These are phyloP conservation scores for Colletotrichum destructivum DNA, from an alignment of 2,329 filamentous ascomycete genomes.

Conservation along the genomic window DNA sequence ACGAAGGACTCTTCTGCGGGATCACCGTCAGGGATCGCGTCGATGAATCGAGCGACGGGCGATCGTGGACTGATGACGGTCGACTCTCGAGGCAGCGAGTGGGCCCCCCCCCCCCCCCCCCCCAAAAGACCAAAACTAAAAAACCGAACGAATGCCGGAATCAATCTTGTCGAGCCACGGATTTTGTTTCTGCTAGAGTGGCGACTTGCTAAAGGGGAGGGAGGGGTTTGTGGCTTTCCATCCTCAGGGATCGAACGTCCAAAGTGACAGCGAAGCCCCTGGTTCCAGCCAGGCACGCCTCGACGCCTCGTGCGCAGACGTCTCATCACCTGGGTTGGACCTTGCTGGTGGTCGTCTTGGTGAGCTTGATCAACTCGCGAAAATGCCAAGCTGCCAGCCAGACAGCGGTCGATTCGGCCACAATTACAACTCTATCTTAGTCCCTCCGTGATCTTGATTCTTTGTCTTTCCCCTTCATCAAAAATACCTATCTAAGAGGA, in stretches of 20 bases:
- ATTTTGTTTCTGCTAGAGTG: neutral
- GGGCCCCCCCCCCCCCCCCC: neutral
- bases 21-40: constrained; percentile 36
- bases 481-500: too few relatives aligned
- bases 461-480: too few relatives aligned
- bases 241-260: neutral
- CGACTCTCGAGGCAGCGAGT: neutral
- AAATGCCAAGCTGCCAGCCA: neutral
- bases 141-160: neutral
- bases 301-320: constrained; percentile 29
- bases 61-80: constrained; percentile 33
- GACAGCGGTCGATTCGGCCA: neutral
- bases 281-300: constrained; percentile 27
- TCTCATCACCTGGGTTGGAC: constrained; percentile 16
- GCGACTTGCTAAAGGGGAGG: neutral
- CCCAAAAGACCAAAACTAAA: neutral
- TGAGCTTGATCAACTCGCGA: neutral
- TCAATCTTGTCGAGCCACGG: neutral
- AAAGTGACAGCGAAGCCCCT: constrained; percentile 34
- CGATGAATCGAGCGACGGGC: constrained; percentile 22
- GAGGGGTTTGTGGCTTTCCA: neutral
- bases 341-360: constrained; percentile 13
- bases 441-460: neutral
- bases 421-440: neutral
- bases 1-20: neutral